Conservation (phyloP, 2,329 filamentous ascomycete species). For the Cladosporium phlei region DNA sequence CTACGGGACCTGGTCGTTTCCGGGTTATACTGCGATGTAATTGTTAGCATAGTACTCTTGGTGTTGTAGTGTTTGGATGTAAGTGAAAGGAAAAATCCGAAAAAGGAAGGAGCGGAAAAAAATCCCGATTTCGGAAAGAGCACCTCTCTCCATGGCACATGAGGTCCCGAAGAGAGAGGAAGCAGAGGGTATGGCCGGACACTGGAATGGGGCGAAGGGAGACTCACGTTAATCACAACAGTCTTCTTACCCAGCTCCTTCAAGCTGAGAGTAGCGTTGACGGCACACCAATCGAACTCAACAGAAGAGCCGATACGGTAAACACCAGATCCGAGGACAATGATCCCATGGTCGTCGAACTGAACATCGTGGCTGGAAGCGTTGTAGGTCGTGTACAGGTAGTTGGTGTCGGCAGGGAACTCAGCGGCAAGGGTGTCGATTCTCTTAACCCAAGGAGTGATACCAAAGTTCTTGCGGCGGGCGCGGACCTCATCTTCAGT, state of each 20-base stretch:
- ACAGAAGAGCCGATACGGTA: slow-evolving; percentile 97
- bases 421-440: slow-evolving; percentile 97
- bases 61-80: too few relatives aligned
- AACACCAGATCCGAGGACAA: slow-evolving; percentile 89
- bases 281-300: slow-evolving; percentile 98
- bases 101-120: too few relatives aligned
- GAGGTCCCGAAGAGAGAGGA: too few relatives aligned
- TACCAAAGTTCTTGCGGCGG: slow-evolving; percentile 76
- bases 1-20: neutral
- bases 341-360: slow-evolving; percentile 85
- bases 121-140: too few relatives aligned
- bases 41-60: too few relatives aligned
- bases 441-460: slow-evolving; percentile 95
- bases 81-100: too few relatives aligned
- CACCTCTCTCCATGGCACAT: too few relatives aligned
- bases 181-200: too few relatives aligned
- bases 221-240: slow-evolving; percentile 75
- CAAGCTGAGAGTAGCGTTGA: slow-evolving; percentile 80
- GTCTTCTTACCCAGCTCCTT: slow-evolving; percentile 91
- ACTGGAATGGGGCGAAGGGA: too few relatives aligned
- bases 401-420: slow-evolving; percentile 92
- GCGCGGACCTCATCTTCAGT: slow-evolving; percentile 88
- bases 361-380: slow-evolving; percentile 87
- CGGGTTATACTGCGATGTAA: too few relatives aligned
- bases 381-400: slow-evolving; percentile 97